Base-by-base conservation (phyloP, 805 yeast species). In the Candida peoriensis region DNA sequence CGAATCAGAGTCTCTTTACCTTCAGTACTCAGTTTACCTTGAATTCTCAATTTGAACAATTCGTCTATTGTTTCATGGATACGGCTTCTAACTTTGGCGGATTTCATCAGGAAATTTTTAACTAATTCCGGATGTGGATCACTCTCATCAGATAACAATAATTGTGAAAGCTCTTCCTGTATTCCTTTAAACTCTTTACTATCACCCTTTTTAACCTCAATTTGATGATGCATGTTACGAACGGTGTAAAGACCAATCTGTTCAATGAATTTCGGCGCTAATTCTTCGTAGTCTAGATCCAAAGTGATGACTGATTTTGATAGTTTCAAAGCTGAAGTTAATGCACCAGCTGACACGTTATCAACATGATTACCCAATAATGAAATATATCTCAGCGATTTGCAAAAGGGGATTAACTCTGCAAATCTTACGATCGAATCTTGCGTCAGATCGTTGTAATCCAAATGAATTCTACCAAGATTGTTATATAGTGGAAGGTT, bases 1-100 rank as follows among this genome's bases (percentile, higher is more conserved):
- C 89, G 67, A 15, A 87, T 71, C 28, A 86, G 61, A 1, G 87
- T 70, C 56, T 87, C 95, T 54, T 84, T 84, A 14, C 94, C 95
- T 43, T 81, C 86, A 3, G 75, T 50, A 33, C 68, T 76, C 42
- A 86, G 63, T 41, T 71, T 65, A 15, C 72, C 74, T 32, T 70
- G 65, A 13, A 70, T 54, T 52, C 83, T 78, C 31, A 81, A 57
- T 28, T 65, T 66, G 50, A 80, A 72, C 34, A 87, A 60, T 39
- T 78, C 82, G 24, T 68, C 68, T 30, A 76, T 70, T 2, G 77
- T 63, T 20, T 66, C 64, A 24, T 65, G 68, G 22, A 79, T 61
- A 24, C 61, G 57, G 1, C 47, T 41, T 33, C 72, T 64, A 6
- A 72, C 52, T 7, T 49, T 43, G 4, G 45, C 32, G 1, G 72